phyloP scores from a whole-genome alignment of 1,139 yeast genomes.

The Zygoascus meyerae region DNA sequence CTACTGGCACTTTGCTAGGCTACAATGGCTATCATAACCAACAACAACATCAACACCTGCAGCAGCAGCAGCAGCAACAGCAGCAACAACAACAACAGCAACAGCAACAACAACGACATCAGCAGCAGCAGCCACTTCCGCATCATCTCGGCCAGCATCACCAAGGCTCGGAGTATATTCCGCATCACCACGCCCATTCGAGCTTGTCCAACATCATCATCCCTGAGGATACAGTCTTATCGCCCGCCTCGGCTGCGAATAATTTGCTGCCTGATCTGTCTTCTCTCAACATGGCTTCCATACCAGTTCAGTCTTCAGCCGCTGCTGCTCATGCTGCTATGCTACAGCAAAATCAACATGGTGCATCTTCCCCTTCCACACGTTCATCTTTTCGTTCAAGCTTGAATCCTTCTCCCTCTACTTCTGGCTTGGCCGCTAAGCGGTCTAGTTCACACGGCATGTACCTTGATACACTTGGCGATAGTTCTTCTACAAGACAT shows the following conservation, averaged over 20 bases:
- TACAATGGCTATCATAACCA: neutral
- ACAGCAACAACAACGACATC: neutral
- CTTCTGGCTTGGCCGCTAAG: neutral
- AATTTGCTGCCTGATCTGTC: constrained; percentile 3
- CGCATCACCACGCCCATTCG: neutral
- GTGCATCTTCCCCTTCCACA: neutral
- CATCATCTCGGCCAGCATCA: neutral
- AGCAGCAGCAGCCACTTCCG: neutral
- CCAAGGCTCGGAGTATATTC: neutral
- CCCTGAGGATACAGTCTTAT: neutral
- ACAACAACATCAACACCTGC: neutral
- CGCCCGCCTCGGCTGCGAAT: constrained; percentile 1
- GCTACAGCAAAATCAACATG: neutral
- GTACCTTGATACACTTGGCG: neutral
- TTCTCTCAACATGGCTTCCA: constrained; percentile 1
- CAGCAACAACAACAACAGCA: constrained; percentile 4
- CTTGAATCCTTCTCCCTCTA: neutral
- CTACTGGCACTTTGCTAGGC: constrained; percentile 6
- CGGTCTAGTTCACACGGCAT: constrained; percentile 4
- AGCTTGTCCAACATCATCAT: constrained; percentile 5
- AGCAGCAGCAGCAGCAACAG: neutral
- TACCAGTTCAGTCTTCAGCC: neutral
- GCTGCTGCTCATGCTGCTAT: too few relatives aligned
- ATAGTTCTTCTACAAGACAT: neutral
- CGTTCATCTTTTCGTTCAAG: neutral